These are phyloP conservation scores for Termitomyces sp. DNA, from an alignment of 768 basidiomycete genomes.

Conservation along the genomic window DNA sequence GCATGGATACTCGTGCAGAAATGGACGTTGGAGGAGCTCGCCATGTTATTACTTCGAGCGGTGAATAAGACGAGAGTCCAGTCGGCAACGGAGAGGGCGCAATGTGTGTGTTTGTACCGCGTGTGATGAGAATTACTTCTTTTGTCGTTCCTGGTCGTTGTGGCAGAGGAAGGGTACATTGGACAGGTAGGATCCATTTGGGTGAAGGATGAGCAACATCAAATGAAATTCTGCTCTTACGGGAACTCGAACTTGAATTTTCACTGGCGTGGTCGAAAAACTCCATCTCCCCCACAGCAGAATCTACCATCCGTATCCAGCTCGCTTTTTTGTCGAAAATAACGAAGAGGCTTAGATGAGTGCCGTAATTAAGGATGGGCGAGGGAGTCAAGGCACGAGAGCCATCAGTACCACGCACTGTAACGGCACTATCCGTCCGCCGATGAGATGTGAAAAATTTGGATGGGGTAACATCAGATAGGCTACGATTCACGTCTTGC, in stretches of 20 bases:
- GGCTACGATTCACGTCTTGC: slow-evolving; percentile 42
- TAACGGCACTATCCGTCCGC: slow-evolving; percentile 37
- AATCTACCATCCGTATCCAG: slow-evolving; percentile 76
- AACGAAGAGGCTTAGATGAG: slow-evolving; percentile 76
- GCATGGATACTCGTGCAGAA: slow-evolving; percentile 36
- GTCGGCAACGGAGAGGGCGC: slow-evolving; percentile 64
- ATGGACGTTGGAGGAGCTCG: slow-evolving; percentile 51
- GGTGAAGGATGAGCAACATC: slow-evolving; percentile 22
- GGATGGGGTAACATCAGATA: slow-evolving; percentile 32
- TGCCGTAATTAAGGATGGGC: slow-evolving; percentile 47
- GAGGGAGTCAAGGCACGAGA: slow-evolving; percentile 22
- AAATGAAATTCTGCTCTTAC: slow-evolving; percentile 34
- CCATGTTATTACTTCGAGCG: slow-evolving; percentile 57
- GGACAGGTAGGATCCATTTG: slow-evolving; percentile 49
- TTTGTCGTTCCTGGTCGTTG: slow-evolving; percentile 24
- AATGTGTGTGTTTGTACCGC: slow-evolving; percentile 65
- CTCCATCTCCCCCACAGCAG: slow-evolving; percentile 76
- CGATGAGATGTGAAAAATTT: slow-evolving; percentile 30
- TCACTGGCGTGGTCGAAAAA: slow-evolving; percentile 36
- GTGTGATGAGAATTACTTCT: slow-evolving; percentile 60
- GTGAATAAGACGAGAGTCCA: slow-evolving; percentile 37
- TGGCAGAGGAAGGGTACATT: slow-evolving; percentile 41
- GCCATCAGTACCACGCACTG: slow-evolving; percentile 28
- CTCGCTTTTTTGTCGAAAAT: slow-evolving; percentile 85
- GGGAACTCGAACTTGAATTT: slow-evolving; percentile 16